Evolutionary conservation across 129 eudicot genomes (phyloP), one percentile per base, ranked within the genome.

Genomic region (Escallonia rubra): DNA sequence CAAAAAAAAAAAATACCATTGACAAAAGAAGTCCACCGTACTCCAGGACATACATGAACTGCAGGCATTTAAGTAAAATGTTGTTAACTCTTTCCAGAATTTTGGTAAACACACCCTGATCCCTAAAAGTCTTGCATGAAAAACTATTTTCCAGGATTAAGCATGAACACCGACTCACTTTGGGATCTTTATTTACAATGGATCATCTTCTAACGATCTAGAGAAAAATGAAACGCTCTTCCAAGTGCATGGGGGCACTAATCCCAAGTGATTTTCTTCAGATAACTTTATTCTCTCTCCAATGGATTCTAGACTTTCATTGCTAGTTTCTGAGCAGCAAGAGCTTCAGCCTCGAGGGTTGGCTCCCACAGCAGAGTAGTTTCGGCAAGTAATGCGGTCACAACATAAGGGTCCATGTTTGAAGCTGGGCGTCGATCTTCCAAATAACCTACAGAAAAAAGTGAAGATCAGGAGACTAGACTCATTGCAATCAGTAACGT

Each of bases 351-450:
- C 76, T 89, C 96, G 47, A 89, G 95, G 4, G 95, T 88, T 5
- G 98, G 97, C 82, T 89, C 93, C 99, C 99, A 94, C 54, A 94
- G 75, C 60, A 94, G 42, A 7, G 96, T 94, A 48, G 97, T 94
- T 76, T 94, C 99, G 16, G 99, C 97, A 67, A 94, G 99, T 70
- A 94, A 75, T 61, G 81, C 81, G 1, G 90, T 94, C 81, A 94
- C 99, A 15, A 80, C 72, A 7, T 94, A 94, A 3, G 99, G 99
- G 78, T 94, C 99, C 99, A 94, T 94, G 99, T 94, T 94, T 76
- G 99, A 94, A 74, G 99, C 99, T 3, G 99, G 99, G 49, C 99
- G 96, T 77, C 99, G 81, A 46, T 94, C 99, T 78, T 94, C 99
- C 93, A 94, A 76, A 60, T 94, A 94, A 76, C 99, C 99, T 93